Evolutionary conservation across 495 filamentous ascomycete genomes (phyloP).

Genomic region (Tuber borchii): DNA sequence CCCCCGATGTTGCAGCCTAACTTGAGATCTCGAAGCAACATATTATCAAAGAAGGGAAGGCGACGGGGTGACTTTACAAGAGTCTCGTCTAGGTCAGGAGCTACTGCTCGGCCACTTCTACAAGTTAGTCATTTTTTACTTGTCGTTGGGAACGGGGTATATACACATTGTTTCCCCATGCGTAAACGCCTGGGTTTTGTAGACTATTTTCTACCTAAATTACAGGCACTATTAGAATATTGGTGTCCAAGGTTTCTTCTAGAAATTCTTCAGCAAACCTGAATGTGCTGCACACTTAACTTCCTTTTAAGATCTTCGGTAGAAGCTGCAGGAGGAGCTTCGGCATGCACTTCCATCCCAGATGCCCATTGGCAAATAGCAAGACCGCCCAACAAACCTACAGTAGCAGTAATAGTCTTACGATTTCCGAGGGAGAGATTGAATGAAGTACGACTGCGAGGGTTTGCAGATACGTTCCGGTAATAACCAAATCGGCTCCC

Average conservation of each 20-base stretch:
- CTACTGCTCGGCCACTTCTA: slow-evolving; percentile 64
- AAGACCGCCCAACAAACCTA: slow-evolving; percentile 29
- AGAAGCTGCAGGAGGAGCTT: slow-evolving; percentile 45
- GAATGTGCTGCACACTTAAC: slow-evolving; percentile 57
- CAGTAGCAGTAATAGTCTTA: slow-evolving; percentile 9
- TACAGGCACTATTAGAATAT: slow-evolving; percentile 57
- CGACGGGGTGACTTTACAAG: slow-evolving; percentile 72
- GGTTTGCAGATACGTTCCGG: neutral
- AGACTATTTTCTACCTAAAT: slow-evolving; percentile 73
- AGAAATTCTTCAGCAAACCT: slow-evolving; percentile 46
- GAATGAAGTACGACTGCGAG: neutral
- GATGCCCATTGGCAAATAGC: slow-evolving; percentile 29
- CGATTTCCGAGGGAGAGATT: neutral
- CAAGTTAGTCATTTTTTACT: slow-evolving; percentile 6
- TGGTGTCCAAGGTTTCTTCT: too few relatives aligned
- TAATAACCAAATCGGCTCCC: neutral
- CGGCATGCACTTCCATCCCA: slow-evolving; percentile 45
- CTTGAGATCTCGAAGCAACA: slow-evolving; percentile 79
- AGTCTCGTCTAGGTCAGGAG: slow-evolving; percentile 69
- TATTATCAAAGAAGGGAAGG: slow-evolving; percentile 76
- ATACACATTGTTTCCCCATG: slow-evolving; percentile 74
- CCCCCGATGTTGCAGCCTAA: slow-evolving; percentile 74
- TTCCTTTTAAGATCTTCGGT: slow-evolving; percentile 48
- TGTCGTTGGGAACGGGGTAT: neutral
- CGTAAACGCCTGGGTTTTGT: slow-evolving; percentile 74